Percentiles rank a stretch among this genome's conserved stretches.
Conservation (phyloP, 768 basidiomycete species). For the Punctularia strigosozonata region DNA sequence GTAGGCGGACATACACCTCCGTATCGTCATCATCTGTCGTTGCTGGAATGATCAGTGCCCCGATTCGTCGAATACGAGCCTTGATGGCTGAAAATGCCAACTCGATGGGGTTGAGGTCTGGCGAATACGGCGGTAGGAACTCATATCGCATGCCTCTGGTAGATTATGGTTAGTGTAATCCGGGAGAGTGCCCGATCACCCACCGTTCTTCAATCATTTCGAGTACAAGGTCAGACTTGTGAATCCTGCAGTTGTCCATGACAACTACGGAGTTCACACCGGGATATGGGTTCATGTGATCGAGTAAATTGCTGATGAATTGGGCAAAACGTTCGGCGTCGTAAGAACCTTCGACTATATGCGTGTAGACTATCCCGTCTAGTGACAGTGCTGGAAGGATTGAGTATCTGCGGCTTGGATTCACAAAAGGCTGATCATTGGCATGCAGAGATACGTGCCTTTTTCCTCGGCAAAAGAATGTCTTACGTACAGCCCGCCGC, state of each 20-base stretch:
- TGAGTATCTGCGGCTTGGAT: constrained; percentile 1
- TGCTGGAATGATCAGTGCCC: too few species aligned
- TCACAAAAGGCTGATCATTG: background rate
- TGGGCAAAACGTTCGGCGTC: background rate
- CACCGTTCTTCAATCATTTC: background rate
- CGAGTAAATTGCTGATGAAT: background rate
- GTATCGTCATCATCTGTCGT: too few species aligned
- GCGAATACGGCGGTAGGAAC: constrained; percentile 26
- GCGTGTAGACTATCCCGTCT: background rate
- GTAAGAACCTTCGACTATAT: constrained; percentile 1
- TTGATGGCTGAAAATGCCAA: constrained; percentile 28
- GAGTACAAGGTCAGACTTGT: constrained; percentile 6
- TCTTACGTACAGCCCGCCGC: constrained; percentile 8
- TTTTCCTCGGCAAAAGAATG: constrained; percentile 12
- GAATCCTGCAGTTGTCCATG: constrained; percentile 24
- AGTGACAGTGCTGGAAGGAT: constrained; percentile 2
- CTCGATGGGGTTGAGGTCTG: constrained; percentile 28
- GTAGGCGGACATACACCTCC: too few species aligned
- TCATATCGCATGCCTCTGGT: too few species aligned
- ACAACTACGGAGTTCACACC: constrained; percentile 2
- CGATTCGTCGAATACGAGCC: constrained; percentile 13
- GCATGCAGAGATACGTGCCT: constrained; percentile 4
- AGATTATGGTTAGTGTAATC: too few species aligned
- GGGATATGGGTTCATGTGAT: constrained; percentile 4
- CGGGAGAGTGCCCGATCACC: too few species aligned